A percentile compares a stretch with the other conserved stretches of the same genome.
phyloP scores from a whole-genome alignment of 768 basidiomycete genomes.

The Kwoniella pini region DNA sequence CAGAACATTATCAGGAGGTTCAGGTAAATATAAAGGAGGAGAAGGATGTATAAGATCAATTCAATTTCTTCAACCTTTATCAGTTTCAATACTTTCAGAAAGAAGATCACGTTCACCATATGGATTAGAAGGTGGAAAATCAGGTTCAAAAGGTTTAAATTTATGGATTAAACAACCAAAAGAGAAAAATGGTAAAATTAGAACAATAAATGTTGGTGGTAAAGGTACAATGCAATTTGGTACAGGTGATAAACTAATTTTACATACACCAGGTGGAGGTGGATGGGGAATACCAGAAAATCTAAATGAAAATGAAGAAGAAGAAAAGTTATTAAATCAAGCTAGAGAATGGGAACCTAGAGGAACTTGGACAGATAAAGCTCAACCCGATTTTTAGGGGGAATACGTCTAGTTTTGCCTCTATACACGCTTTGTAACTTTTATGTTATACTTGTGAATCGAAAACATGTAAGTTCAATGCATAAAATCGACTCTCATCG shows the following conservation, averaged over 20 bases:
- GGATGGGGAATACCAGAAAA: conserved; percentile 36
- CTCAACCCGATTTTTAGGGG: conserved; percentile 33
- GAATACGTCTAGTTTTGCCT: too few relatives aligned
- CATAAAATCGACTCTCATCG: too few relatives aligned
- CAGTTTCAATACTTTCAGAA: conserved; percentile 40
- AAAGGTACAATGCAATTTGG: conserved; percentile 25
- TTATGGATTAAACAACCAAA: conserved; percentile 21
- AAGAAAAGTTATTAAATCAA: conserved; percentile 27
- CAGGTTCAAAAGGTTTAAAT: conserved; percentile 23
- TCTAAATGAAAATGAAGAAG: conserved; percentile 26
- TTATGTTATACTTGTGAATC: too few relatives aligned
- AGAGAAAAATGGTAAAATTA: conserved; percentile 11
- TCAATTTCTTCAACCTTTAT: conserved; percentile 37
- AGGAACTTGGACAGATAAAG: conserved; percentile 53
- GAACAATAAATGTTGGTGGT: conserved; percentile 27
- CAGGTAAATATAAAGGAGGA: conserved; percentile 38
- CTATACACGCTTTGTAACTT: too few relatives aligned
- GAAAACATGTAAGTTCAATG: too few relatives aligned
- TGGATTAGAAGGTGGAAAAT: conserved; percentile 57
- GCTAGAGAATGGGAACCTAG: conserved; percentile 43
- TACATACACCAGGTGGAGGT: conserved; percentile 44
- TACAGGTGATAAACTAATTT: conserved; percentile 9
- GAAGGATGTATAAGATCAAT: conserved; percentile 45
- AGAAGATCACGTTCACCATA: conserved; percentile 40
- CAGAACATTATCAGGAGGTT: conserved; percentile 42